Evolutionary conservation across 106 monocot species (phyloP).

Genomic region (Acorus calamus): DNA sequence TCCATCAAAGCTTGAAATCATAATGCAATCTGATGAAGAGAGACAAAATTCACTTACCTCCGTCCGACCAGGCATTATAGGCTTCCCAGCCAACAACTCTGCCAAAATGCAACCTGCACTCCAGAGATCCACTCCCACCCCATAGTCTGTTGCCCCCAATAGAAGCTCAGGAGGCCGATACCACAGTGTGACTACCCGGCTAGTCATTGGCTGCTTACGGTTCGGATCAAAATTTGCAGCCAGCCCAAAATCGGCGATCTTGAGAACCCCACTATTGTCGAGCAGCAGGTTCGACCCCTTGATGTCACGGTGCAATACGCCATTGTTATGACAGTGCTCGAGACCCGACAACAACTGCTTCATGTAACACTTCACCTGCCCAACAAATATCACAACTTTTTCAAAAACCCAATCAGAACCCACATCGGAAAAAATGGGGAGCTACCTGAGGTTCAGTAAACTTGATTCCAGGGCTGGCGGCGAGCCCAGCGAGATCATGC

Average conservation of each 20-base stretch:
- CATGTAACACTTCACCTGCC: slow-evolving; percentile 41
- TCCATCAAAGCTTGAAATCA: too few relatives aligned
- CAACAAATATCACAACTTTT: not conserved
- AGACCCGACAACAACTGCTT: slow-evolving; percentile 30
- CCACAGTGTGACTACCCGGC: slow-evolving; percentile 40
- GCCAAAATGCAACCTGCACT: slow-evolving; percentile 43
- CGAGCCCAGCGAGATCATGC: slow-evolving; percentile 43
- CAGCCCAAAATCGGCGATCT: slow-evolving; percentile 39
- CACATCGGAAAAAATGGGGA: too few relatives aligned
- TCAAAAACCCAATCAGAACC: not conserved
- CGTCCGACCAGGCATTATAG: slow-evolving; percentile 37
- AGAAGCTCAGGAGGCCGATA: slow-evolving; percentile 34
- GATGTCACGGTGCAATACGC: slow-evolving; percentile 34
- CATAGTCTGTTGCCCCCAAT: slow-evolving; percentile 33
- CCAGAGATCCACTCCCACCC: slow-evolving; percentile 33
- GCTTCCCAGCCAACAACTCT: slow-evolving; percentile 35
- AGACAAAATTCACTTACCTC: slow-evolving; percentile 14
- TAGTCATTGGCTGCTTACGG: slow-evolving; percentile 39
- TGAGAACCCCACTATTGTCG: slow-evolving; percentile 28
- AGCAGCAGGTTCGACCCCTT: slow-evolving; percentile 37
- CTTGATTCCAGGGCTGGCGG: slow-evolving; percentile 20
- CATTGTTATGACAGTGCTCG: slow-evolving; percentile 26
- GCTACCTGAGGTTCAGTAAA: slow-evolving; percentile 33
- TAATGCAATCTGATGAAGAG: too few relatives aligned
- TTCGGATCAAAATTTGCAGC: slow-evolving; percentile 30